Base-by-base conservation (phyloP, 768 basidiomycete genomes). In the Erythrobasidium yunnanense region DNA sequence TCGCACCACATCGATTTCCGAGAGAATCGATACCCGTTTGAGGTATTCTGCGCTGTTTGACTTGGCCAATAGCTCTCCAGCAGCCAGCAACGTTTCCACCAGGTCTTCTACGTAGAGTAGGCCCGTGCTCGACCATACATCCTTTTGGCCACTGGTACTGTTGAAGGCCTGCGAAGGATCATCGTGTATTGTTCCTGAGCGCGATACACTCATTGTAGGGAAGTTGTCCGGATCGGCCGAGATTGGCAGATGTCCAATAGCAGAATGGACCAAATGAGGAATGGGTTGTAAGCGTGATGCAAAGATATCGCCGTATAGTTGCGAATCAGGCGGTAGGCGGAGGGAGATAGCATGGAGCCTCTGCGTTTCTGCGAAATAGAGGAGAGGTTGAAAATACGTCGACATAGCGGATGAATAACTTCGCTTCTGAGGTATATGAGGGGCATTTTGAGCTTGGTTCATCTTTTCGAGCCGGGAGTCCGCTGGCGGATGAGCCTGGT, bases 211-310 rank as follows among this genome's bases (percentile, higher is more conserved):
- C 60, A 63, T 63, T 18, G 22, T 23, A 32, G 60, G 60, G 32
- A 63, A 63, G 47, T 20, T n/a, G 17, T 49, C 47, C 22, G 32
- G 32, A 54, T 68, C 66, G 33, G 71, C 53, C 20, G 51, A 55
- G 53, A 72, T 38, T 4, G 71, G 71, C 33, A 71, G 67, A 60
- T 72, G 67, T 2, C 65, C 70, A 38, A 72, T 70, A 1, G 71
- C 71, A 4, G 68, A 68, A 4, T 71, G 68, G 35, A 72, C 69
- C 29, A 72, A 49, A 62, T 68, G 66, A 2, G 70, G 68, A 32
- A 71, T 55, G 20, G 68, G 66, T 49, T 68, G 66, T 51, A 66
- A 68, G 5, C 71, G 69, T 11, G 70, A 55, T 0, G 70, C 17
- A 65, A 66, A 72, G 25, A 70, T 63, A 38, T 72, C 71, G 25